Evolutionary conservation across 306 rosid species (phyloP), one percentile per base, ranked within the genome.

Genomic region (Prosopis cineraria): DNA sequence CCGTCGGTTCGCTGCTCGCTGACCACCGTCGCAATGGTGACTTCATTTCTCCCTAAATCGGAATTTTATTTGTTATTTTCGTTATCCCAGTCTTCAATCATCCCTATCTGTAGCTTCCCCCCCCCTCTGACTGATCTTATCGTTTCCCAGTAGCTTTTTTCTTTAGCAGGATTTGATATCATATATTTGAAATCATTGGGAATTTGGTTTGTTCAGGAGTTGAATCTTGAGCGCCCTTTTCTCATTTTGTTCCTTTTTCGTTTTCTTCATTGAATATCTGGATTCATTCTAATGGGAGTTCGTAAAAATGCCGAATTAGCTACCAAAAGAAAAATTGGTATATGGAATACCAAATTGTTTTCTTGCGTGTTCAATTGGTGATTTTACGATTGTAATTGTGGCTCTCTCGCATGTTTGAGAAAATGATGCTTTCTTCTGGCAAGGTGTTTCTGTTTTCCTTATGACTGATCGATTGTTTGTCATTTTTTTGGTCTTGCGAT

Each of bases 11-110:
- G 25, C 65, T 34, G 43, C 44, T 5, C 74, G 19, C 53, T 76
- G 64, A 48, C 70, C 53, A 31, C 82, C 63, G 50, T 67, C 58
- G 72, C 64, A 37, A 85, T 85, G 88, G 86, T 85, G 59, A 55
- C 33, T 66, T 52, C 3, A 0, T 1, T 20, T 68, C 79, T 68
- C 30, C 47, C 68, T 75, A 6, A 22, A 29, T 19, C 62, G n/a
- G 40, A 39, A 75, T 62, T 60, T 25, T 20, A 39, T 34, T 31
- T 50, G 25, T 62, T 37, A 3, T 24, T 55, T n/a, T 52, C 59
- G 59, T 52, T 52, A 52, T 20, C 29, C 27, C 20, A 52, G 11
- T 52, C 59, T 20, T n/a, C 48, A 7, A 33, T 48, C 30, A 76
- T 66, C 73, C 16, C n/a, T 2, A 33, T 75, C 59, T 45, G 25